Conservation (phyloP, 176 grass and related monocot species). For the Oryza meyeriana region DNA sequence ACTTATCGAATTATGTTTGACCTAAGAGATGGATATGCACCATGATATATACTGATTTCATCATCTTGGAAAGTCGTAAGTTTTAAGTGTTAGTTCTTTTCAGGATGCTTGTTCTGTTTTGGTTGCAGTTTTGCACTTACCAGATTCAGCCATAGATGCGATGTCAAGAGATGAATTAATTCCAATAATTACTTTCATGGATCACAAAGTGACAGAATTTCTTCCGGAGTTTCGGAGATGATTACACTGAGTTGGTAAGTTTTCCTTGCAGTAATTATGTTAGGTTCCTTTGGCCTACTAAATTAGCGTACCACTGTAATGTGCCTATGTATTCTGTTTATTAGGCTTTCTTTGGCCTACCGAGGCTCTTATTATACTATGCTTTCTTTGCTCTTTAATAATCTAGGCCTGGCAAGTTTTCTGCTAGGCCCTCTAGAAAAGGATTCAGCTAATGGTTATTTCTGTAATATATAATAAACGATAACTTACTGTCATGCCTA, state of each 20-base stretch:
- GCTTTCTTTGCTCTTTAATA: neutral
- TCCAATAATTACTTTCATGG: neutral
- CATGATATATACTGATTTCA: neutral
- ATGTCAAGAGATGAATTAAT: neutral
- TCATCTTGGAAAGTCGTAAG: neutral
- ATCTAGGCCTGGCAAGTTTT: neutral
- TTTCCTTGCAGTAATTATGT: neutral
- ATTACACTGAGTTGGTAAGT: neutral
- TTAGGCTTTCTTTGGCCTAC: neutral
- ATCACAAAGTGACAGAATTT: neutral
- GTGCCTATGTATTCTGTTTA: neutral
- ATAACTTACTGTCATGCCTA: neutral
- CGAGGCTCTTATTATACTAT: neutral
- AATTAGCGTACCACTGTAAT: neutral
- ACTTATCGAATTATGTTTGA: neutral
- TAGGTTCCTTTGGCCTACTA: neutral
- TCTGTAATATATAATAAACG: neutral
- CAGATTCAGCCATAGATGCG: neutral
- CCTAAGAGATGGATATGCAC: neutral
- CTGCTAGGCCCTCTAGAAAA: neutral
- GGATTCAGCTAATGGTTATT: neutral
- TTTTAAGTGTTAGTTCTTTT: neutral
- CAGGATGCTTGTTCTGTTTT: neutral
- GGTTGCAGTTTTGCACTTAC: neutral
- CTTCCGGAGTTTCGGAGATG: neutral